Evolutionary conservation across 2,329 filamentous ascomycete species (phyloP).

Genomic region (Onygenales sp.): DNA sequence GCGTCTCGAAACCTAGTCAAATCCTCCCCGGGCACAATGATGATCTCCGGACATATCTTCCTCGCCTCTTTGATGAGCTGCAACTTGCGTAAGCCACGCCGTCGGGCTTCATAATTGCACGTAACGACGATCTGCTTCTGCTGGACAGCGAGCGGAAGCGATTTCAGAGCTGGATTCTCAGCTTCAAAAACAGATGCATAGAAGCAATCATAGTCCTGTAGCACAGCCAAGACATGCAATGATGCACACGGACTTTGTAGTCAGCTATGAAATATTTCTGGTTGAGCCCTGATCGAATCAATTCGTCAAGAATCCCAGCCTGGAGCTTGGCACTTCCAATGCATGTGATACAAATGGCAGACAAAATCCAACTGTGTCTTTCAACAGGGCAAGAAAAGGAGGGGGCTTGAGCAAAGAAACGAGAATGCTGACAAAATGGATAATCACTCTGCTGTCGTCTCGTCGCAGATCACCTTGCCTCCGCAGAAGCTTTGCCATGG

Average conservation of each 20-base stretch:
- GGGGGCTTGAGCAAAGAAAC: too few relatives aligned
- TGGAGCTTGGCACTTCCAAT: too few relatives aligned
- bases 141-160: constrained; percentile 69
- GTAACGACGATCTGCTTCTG: constrained; percentile 91
- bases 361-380: too few relatives aligned
- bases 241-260: background rate
- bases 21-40: constrained; percentile 81
- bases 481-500: background rate
- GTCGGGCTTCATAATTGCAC: constrained; percentile 85
- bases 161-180: constrained; percentile 62
- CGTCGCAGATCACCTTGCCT: constrained; percentile 14
- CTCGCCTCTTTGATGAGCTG: constrained; percentile 77
- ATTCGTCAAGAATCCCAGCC: too few relatives aligned
- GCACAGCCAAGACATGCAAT: background rate
- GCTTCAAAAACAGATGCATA: constrained; percentile 87
- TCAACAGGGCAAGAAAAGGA: too few relatives aligned
- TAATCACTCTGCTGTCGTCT: constrained; percentile 58
- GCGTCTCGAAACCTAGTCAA: constrained; percentile 74
- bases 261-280: too few relatives aligned
- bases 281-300: background rate
- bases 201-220: constrained; percentile 58
- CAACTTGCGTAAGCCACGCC: constrained; percentile 59
- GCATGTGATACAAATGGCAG: background rate
- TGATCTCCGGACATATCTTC: constrained; percentile 68
- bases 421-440: constrained; percentile 61